Conservation (phyloP, 257 asterid genomes). For the Nicotiana obtusifolia region DNA sequence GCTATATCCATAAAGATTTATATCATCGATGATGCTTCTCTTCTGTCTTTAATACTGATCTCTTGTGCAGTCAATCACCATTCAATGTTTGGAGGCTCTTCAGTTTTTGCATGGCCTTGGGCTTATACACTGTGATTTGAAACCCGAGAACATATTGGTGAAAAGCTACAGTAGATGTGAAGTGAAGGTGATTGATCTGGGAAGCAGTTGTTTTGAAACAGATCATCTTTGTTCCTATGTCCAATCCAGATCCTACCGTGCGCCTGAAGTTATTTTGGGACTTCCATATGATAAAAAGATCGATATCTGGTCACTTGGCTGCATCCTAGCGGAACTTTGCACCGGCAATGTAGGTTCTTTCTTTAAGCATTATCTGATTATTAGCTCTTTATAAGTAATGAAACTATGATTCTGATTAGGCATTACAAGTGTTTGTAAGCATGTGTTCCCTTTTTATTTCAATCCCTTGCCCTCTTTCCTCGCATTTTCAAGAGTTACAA, state of each 20-base stretch:
- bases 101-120: slow-evolving; percentile 89
- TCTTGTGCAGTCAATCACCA: slow-evolving; percentile 76
- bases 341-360: slow-evolving; percentile 83
- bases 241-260: slow-evolving; percentile 96
- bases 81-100: slow-evolving; percentile 97
- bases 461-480: background rate
- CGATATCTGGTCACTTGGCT: slow-evolving; percentile 97
- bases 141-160: slow-evolving; percentile 97
- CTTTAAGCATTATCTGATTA: background rate
- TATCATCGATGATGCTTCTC: slow-evolving; percentile 12
- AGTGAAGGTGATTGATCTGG: slow-evolving; percentile 95
- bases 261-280: slow-evolving; percentile 96
- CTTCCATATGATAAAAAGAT: slow-evolving; percentile 92
- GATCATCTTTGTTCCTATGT: slow-evolving; percentile 98
- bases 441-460: background rate
- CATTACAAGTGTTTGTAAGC: background rate
- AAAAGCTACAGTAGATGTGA: slow-evolving; percentile 99
- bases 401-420: slow-evolving; percentile 1
- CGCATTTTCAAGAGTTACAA: background rate
- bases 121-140: slow-evolving; percentile 97
- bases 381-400: background rate
- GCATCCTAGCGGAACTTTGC: slow-evolving; percentile 98
- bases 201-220: slow-evolving; percentile 94
- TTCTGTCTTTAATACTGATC: slow-evolving; percentile 22
- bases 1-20: slow-evolving; percentile 8